Percentiles rank a stretch among this genome's conserved stretches.
Evolutionary conservation across 345 rosid species (phyloP).

Genomic region (Acer campestre): DNA sequence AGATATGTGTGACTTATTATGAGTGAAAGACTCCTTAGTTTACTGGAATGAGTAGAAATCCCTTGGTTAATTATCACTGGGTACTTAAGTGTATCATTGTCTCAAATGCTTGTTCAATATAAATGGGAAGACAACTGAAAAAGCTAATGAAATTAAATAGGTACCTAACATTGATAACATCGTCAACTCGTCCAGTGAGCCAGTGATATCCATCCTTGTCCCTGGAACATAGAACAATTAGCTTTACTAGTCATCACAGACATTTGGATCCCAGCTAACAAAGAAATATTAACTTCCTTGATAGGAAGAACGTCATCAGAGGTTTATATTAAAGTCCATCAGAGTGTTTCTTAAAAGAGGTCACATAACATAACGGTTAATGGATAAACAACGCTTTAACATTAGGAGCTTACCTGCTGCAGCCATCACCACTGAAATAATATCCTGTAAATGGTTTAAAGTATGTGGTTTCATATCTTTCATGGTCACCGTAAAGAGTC

Average conservation of each 20-base stretch:
- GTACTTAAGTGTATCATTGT: no score
- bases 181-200: constrained; percentile 99
- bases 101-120: no score
- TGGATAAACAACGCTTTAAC: background rate
- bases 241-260: background rate
- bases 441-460: constrained; percentile 95
- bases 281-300: background rate
- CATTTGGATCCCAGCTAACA: background rate
- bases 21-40: background rate
- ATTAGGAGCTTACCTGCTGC: constrained; percentile 63
- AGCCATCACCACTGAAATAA: constrained; percentile 96
- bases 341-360: constrained; percentile 1
- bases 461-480: constrained; percentile 95
- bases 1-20: background rate
- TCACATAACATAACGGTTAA: background rate
- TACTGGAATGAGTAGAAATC: background rate
- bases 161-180: constrained; percentile 98
- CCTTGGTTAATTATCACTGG: background rate
- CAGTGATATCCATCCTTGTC: constrained; percentile 97
- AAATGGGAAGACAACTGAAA: no score
- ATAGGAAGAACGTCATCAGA: constrained; percentile 17
- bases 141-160: background rate
- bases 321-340: constrained; percentile 6
- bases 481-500: constrained; percentile 97
- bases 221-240: constrained; percentile 51